Conservation (phyloP, 306 rosid species). For the Castanea sativa region DNA sequence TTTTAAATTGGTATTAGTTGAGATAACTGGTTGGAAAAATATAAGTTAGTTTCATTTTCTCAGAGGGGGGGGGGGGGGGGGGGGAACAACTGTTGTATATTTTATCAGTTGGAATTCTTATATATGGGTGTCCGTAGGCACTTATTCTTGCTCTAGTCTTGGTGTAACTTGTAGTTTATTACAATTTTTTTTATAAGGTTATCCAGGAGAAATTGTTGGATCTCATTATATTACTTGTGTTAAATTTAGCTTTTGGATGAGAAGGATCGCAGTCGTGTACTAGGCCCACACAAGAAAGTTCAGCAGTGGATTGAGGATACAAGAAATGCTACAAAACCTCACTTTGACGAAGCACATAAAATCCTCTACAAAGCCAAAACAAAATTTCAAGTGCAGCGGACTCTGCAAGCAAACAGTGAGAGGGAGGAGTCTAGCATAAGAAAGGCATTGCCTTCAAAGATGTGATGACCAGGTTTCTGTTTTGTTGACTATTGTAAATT, state of each 20-base stretch:
- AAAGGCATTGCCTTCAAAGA: slow-evolving; percentile 46
- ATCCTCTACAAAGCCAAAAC: slow-evolving; percentile 47
- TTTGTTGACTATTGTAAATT: not conserved
- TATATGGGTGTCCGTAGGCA: not conserved
- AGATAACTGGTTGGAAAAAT: not conserved
- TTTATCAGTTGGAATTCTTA: not conserved
- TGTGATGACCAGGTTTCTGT: slow-evolving; percentile 28
- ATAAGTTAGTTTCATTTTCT: not conserved
- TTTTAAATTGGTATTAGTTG: not conserved
- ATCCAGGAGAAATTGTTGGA: slow-evolving; percentile 4
- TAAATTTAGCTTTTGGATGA: slow-evolving; percentile 63
- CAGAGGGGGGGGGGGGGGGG: no score
- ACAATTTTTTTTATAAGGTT: not conserved
- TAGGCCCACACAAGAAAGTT: slow-evolving; percentile 80
- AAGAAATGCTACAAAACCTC: slow-evolving; percentile 70
- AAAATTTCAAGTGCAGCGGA: slow-evolving; percentile 36
- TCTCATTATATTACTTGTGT: slow-evolving; percentile 9
- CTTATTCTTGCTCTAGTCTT: not conserved
- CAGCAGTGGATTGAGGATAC: slow-evolving; percentile 79
- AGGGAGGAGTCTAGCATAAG: slow-evolving; percentile 26
- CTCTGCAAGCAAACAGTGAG: slow-evolving; percentile 19
- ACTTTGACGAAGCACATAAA: slow-evolving; percentile 74
- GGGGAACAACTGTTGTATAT: not conserved
- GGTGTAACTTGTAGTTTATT: slow-evolving; percentile 4
- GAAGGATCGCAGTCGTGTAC: slow-evolving; percentile 55